Evolutionary conservation across 257 asterid genomes (phyloP).

Genomic region (Capsicum rhomboideum): DNA sequence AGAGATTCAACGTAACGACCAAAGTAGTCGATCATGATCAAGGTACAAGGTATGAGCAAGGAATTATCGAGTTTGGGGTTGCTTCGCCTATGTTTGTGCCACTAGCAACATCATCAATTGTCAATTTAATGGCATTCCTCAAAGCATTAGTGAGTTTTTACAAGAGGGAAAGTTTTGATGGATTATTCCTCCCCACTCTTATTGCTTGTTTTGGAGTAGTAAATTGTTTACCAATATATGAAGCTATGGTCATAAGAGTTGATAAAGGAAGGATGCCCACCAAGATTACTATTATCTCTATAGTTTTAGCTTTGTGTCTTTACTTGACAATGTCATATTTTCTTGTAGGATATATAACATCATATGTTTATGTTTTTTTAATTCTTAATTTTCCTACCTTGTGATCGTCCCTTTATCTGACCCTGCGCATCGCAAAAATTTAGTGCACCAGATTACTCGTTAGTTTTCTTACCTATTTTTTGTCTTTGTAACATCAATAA

Average conservation of each 20-base stretch:
- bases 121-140: constrained; percentile 16
- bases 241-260: constrained; percentile 50
- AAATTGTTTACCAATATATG: constrained; percentile 55
- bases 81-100: constrained; percentile 41
- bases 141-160: constrained; percentile 14
- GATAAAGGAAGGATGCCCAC: constrained; percentile 58
- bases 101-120: neutral
- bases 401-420: no score
- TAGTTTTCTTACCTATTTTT: neutral
- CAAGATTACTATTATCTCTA: constrained; percentile 32
- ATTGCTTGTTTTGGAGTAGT: constrained; percentile 42
- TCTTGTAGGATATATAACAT: neutral
- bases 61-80: constrained; percentile 52
- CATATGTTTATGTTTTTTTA: no score
- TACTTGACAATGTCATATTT: neutral
- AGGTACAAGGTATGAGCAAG: constrained; percentile 44
- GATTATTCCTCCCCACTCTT: constrained; percentile 19
- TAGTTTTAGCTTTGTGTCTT: neutral
- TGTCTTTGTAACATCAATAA: neutral
- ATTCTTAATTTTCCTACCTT: no score
- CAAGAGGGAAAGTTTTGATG: constrained; percentile 12
- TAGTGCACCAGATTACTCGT: no score
- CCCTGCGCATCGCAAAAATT: no score
- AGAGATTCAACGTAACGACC: constrained; percentile 53
- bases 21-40: constrained; percentile 46